phyloP scores from a whole-genome alignment of 2,329 filamentous ascomycete species.

The Penicillium psychrosexuale region DNA sequence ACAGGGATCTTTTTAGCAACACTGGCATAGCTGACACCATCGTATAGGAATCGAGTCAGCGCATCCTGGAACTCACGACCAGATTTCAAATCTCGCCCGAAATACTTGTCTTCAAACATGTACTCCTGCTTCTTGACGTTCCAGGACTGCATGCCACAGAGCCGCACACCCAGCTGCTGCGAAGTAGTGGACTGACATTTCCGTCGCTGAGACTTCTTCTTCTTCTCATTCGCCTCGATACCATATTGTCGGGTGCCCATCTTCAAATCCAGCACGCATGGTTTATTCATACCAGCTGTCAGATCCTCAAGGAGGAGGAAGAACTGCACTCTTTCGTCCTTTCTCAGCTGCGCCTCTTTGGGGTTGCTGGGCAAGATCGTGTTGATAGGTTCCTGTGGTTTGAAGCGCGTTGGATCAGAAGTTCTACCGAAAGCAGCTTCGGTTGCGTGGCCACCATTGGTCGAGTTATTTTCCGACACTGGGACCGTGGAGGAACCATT shows the following conservation, averaged over 20 bases:
- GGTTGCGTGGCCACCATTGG: not conserved
- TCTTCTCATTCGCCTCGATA: slow-evolving; percentile 85
- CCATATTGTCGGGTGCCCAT: slow-evolving; percentile 99
- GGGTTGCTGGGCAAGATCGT: slow-evolving; percentile 62
- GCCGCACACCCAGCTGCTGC: slow-evolving; percentile 80
- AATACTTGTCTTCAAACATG: slow-evolving; percentile 98
- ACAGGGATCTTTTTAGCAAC: slow-evolving; percentile 83
- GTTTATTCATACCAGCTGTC: slow-evolving; percentile 92
- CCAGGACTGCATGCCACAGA: slow-evolving; percentile 97
- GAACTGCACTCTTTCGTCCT: slow-evolving; percentile 70
- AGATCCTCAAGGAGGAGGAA: slow-evolving; percentile 92
- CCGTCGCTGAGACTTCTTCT: slow-evolving; percentile 84
- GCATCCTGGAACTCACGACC: slow-evolving; percentile 86
- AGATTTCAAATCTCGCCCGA: slow-evolving; percentile 80
- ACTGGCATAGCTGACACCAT: slow-evolving; percentile 76
- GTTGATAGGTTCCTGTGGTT: slow-evolving; percentile 18
- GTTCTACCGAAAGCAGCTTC: not conserved
- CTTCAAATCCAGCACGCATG: slow-evolving; percentile 95
- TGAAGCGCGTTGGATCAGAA: slow-evolving; percentile 4
- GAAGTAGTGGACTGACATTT: slow-evolving; percentile 95
- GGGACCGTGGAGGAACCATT: slow-evolving; percentile 1
- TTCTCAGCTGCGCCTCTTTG: slow-evolving; percentile 64
- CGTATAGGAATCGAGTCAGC: slow-evolving; percentile 83
- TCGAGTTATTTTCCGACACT: slow-evolving; percentile 5
- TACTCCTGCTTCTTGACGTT: slow-evolving; percentile 79